phyloP scores from a whole-genome alignment of 2,329 filamentous ascomycete genomes.

The Paecilomyces formosus region DNA sequence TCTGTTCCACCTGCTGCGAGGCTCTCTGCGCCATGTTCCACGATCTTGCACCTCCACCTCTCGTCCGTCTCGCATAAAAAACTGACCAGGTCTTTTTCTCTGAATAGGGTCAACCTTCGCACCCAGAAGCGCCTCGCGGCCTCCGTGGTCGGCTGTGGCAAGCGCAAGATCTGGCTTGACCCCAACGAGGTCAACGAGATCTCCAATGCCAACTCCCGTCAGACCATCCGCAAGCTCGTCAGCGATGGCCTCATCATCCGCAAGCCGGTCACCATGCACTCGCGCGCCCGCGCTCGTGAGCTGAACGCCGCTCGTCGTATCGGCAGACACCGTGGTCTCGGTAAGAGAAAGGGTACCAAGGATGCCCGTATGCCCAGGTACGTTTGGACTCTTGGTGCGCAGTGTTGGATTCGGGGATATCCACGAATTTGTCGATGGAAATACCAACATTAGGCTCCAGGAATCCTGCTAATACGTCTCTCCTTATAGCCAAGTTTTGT shows the following conservation, averaged over 20 bases:
- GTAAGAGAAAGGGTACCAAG: slow-evolving; percentile 99
- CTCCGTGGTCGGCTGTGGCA: slow-evolving; percentile 95
- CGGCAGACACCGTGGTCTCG: slow-evolving; percentile 96
- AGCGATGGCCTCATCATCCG: slow-evolving; percentile 99
- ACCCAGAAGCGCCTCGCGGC: slow-evolving; percentile 99
- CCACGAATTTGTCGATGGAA: neutral
- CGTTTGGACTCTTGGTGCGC: slow-evolving; percentile 27
- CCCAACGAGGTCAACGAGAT: slow-evolving; percentile 99
- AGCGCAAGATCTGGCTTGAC: slow-evolving; percentile 99
- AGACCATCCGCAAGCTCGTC: slow-evolving; percentile 99
- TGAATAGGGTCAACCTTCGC: slow-evolving; percentile 90
- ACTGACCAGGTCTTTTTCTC: slow-evolving; percentile 22
- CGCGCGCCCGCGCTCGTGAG: slow-evolving; percentile 89
- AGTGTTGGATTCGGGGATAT: neutral
- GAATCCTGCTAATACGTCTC: slow-evolving; percentile 11
- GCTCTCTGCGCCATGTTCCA: neutral
- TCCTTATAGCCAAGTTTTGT: slow-evolving; percentile 75
- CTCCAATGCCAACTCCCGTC: slow-evolving; percentile 99
- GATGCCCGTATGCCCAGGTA: slow-evolving; percentile 99
- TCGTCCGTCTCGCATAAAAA: slow-evolving; percentile 5
- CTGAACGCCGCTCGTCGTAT: slow-evolving; percentile 90
- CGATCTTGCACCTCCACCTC: slow-evolving; percentile 8
- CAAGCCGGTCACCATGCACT: slow-evolving; percentile 99
- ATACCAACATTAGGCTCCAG: neutral
- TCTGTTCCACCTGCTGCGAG: slow-evolving; percentile 5